Conservation (phyloP, 2,329 filamentous ascomycete species). For the Ophiostoma ips region DNA sequence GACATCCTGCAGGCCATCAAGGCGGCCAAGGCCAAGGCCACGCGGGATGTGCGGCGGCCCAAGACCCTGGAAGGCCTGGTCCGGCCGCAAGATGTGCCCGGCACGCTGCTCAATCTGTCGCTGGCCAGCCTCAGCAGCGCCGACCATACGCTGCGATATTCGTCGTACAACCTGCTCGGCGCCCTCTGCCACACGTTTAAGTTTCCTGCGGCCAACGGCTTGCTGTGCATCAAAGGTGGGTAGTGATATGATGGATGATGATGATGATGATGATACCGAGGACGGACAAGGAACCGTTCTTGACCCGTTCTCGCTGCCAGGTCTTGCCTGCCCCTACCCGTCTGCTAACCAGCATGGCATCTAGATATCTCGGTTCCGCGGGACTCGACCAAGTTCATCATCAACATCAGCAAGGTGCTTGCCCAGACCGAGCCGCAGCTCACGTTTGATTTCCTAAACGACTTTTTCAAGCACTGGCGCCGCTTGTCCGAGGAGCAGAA, state of each 20-base stretch:
- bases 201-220: conserved; percentile 45
- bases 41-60: conserved; percentile 46
- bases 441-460: conserved; percentile 55
- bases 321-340: too few relatives aligned
- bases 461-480: conserved; percentile 61
- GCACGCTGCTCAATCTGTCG: conserved; percentile 53
- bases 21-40: conserved; percentile 42
- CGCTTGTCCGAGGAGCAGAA: conserved; percentile 55
- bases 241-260: too few relatives aligned
- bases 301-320: too few relatives aligned
- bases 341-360: too few relatives aligned
- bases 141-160: conserved; percentile 44
- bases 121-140: conserved; percentile 51
- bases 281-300: too few relatives aligned
- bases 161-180: conserved; percentile 54
- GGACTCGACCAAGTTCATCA: conserved; percentile 49
- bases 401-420: conserved; percentile 50
- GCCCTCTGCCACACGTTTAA: conserved; percentile 55
- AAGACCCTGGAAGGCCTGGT: conserved; percentile 53
- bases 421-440: conserved; percentile 51
- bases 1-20: conserved; percentile 50
- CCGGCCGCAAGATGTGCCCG: conserved; percentile 55
- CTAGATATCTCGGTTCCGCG: conserved; percentile 50
- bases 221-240: conserved; percentile 48
- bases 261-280: too few relatives aligned